phyloP scores from a whole-genome alignment of 2,329 filamentous ascomycete species.

The Penicillium decumbens region DNA sequence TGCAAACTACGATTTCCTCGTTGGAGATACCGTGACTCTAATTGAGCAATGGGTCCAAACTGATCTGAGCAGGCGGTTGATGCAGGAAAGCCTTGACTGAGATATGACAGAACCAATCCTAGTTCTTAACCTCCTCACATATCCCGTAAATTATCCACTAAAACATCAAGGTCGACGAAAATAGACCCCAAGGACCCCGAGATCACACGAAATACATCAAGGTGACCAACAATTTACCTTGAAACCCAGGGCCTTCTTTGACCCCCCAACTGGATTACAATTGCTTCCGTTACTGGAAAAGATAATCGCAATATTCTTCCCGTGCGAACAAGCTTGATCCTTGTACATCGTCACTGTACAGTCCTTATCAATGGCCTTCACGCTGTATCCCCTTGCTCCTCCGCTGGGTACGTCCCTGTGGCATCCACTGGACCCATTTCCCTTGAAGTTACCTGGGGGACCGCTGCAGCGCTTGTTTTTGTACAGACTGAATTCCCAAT shows the following conservation, averaged over 20 bases:
- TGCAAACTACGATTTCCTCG: constrained; percentile 68
- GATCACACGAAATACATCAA: background rate
- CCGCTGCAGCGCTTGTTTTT: constrained; percentile 6
- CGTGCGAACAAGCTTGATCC: constrained; percentile 6
- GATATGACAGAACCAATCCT: background rate
- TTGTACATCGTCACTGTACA: constrained; percentile 11
- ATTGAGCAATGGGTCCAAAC: constrained; percentile 62
- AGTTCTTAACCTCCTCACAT: background rate
- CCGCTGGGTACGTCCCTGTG: constrained; percentile 1
- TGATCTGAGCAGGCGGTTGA: constrained; percentile 16
- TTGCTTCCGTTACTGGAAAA: background rate
- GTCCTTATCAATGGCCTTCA: constrained; percentile 1
- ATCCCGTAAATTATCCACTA: background rate
- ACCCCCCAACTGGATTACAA: background rate
- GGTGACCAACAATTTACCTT: background rate
- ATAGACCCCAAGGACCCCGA: background rate
- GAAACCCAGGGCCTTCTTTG: constrained; percentile 4
- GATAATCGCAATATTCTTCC: constrained; percentile 3
- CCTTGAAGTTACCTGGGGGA: background rate
- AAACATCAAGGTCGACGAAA: background rate
- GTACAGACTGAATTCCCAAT: constrained; percentile 13
- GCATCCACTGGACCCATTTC: constrained; percentile 6
- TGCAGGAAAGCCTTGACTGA: constrained; percentile 18
- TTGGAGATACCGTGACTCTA: constrained; percentile 66
- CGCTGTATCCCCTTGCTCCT: constrained; percentile 1